Evolutionary conservation across 371 early-diverging fungal genomes (phyloP).

Genomic region (Apophysomyces trapeziformis): DNA sequence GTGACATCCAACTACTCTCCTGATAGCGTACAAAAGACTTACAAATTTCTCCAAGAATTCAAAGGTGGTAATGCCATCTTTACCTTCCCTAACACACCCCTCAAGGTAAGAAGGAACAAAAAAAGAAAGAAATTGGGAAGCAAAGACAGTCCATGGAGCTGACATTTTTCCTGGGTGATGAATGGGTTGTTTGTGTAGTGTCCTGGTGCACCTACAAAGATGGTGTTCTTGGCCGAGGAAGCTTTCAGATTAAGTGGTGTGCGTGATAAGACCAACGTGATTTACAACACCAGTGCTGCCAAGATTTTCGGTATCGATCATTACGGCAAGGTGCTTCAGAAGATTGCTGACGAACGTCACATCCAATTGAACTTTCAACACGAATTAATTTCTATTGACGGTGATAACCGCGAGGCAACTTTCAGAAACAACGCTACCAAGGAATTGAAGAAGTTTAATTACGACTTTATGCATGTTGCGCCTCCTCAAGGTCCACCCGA

Average conservation of each 20-base stretch:
- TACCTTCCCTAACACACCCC: slow-evolving; percentile 87
- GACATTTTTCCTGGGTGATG: neutral
- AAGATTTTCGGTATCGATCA: slow-evolving; percentile 92
- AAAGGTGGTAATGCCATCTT: slow-evolving; percentile 88
- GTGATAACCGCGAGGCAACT: slow-evolving; percentile 68
- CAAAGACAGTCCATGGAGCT: too few species aligned
- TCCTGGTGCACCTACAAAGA: slow-evolving; percentile 93
- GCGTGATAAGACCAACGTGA: slow-evolving; percentile 71
- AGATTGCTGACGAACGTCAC: slow-evolving; percentile 70
- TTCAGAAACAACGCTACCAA: slow-evolving; percentile 68
- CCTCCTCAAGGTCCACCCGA: slow-evolving; percentile 84
- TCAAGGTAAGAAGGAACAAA: slow-evolving; percentile 57
- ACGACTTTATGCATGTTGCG: slow-evolving; percentile 88
- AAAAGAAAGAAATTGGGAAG: neutral
- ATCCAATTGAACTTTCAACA: slow-evolving; percentile 72
- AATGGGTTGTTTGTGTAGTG: slow-evolving; percentile 46
- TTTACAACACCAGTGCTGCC: slow-evolving; percentile 77
- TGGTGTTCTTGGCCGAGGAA: slow-evolving; percentile 89
- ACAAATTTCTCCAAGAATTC: slow-evolving; percentile 72
- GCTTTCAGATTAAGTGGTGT: slow-evolving; percentile 71
- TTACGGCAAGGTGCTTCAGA: slow-evolving; percentile 74
- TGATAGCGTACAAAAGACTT: slow-evolving; percentile 77
- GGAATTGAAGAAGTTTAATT: slow-evolving; percentile 62
- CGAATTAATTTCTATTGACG: slow-evolving; percentile 74
- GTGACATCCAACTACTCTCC: slow-evolving; percentile 85